phyloP scores from a whole-genome alignment of 2,329 filamentous ascomycete species.

The Myrmaecium sp. region DNA sequence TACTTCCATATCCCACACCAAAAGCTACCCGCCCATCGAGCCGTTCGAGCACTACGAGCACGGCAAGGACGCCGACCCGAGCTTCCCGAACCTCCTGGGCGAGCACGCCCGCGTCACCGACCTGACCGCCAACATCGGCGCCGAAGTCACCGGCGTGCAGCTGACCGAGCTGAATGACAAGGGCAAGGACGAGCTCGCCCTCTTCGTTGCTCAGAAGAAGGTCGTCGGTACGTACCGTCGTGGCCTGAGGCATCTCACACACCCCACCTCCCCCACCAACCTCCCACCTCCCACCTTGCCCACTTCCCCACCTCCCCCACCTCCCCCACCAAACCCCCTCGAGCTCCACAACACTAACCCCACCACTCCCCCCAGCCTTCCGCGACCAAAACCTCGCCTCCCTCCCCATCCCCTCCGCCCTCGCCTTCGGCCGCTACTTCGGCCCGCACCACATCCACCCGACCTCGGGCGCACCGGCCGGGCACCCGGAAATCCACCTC shows the following conservation, averaged over 20 bases:
- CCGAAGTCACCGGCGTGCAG: slow-evolving; percentile 55
- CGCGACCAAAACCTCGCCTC: slow-evolving; percentile 51
- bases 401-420: slow-evolving; percentile 50
- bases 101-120: slow-evolving; percentile 36
- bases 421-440: slow-evolving; percentile 58
- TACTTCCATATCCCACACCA: slow-evolving; percentile 10
- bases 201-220: slow-evolving; percentile 59
- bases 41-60: slow-evolving; percentile 60
- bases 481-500: slow-evolving; percentile 59
- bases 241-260: background rate
- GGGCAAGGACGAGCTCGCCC: slow-evolving; percentile 61
- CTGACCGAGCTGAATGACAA: slow-evolving; percentile 48
- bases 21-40: slow-evolving; percentile 44
- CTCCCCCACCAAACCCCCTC: background rate
- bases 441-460: slow-evolving; percentile 71
- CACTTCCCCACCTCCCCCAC: background rate
- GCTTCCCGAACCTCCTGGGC: slow-evolving; percentile 54
- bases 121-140: slow-evolving; percentile 57
- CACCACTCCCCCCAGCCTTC: slow-evolving; percentile 34
- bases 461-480: slow-evolving; percentile 56
- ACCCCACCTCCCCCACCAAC: background rate
- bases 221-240: slow-evolving; percentile 45
- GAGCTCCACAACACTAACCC: slow-evolving; percentile 1
- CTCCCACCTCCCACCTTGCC: background rate
- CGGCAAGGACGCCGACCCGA: slow-evolving; percentile 55